Base-by-base conservation (phyloP, 495 filamentous ascomycete genomes). In the Delitschia confertaspora region DNA sequence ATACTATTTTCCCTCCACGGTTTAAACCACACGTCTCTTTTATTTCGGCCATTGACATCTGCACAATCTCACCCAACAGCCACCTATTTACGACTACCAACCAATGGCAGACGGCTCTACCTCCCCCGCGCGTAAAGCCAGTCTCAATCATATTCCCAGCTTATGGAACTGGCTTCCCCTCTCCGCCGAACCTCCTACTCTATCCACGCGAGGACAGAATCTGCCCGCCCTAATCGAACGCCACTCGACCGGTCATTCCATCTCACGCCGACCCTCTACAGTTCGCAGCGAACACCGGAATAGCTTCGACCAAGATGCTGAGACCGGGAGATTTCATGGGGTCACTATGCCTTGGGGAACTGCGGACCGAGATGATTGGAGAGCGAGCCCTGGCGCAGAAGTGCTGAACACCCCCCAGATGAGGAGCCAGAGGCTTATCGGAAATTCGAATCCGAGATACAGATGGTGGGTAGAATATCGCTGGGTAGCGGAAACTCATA, bases 401-500 rank as follows among this genome's bases (percentile, higher is more conserved):
- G 59, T 79, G 10, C 69, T 87, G 32, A 70, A 73, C 47, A 80
- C 78, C 18, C 74, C 78, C 9, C 73, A 82, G 51, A 83, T 86
- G 79, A 69, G 83, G 30, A 81, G 75, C 45, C 82, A 85, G 78
- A 65, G 81, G 14, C 64, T 88, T 47, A 87, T 87, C 57, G 83
- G 83, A 13, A 82, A 79, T 45, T 78, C 67, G 51, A 88, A 85
- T 55, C 82, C 82, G 11, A 62, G 81, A 30, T 87, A 88, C 57
- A 68, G 68, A 39, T 88, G 83, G 64, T 64, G 35, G 19, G 49
- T 30, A 7, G n/a, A n/a, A n/a, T n/a, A n/a, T n/a, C n/a, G n/a
- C 8, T 9, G 31, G 10, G 22, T 17, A 17, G 16, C 7, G n/a
- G 6, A 45, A 14, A 38, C 3, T 4, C 10, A 13, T 7, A 38